A percentile compares a stretch with the other conserved stretches of the same genome.
These are phyloP conservation scores for Castanospermum australe DNA, from an alignment of 306 rosid species.

Conservation along the genomic window DNA sequence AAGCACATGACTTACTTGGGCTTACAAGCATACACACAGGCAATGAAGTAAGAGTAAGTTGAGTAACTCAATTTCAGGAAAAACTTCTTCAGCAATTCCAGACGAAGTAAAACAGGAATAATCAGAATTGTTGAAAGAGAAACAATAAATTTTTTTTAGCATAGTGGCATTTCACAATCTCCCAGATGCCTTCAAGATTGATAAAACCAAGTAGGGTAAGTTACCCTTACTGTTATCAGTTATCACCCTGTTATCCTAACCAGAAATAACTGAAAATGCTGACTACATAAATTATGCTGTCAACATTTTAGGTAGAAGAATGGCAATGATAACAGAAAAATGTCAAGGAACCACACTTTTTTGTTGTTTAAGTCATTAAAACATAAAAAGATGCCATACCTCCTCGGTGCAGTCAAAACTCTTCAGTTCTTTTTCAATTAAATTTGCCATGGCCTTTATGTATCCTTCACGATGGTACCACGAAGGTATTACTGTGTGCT, in stretches of 20 bases:
- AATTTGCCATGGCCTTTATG: conserved; percentile 84
- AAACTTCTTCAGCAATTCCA: not conserved
- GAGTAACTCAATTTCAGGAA: conserved; percentile 1
- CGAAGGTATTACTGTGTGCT: conserved; percentile 90
- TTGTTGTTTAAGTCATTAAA: not conserved
- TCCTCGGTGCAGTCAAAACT: conserved; percentile 52
- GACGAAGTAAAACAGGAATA: not conserved
- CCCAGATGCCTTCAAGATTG: not conserved
- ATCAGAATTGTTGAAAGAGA: not conserved
- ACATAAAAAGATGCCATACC: conserved; percentile 39
- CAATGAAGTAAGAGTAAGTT: not conserved
- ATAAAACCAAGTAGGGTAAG: not conserved
- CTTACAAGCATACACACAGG: not conserved
- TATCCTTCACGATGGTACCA: conserved; percentile 95
- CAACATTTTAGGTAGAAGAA: not conserved
- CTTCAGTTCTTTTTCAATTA: conserved; percentile 73
- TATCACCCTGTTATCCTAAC: not conserved
- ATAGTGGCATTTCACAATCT: not conserved
- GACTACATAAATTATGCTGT: not conserved
- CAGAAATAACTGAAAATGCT: not conserved
- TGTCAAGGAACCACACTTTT: not conserved
- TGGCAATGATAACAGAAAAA: conserved; percentile 1
- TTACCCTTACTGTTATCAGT: not conserved
- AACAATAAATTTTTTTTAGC: not conserved
- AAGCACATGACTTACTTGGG: conserved; percentile 20